Conservation (phyloP, 257 asterid species). For the Marsdenia floribunda region DNA sequence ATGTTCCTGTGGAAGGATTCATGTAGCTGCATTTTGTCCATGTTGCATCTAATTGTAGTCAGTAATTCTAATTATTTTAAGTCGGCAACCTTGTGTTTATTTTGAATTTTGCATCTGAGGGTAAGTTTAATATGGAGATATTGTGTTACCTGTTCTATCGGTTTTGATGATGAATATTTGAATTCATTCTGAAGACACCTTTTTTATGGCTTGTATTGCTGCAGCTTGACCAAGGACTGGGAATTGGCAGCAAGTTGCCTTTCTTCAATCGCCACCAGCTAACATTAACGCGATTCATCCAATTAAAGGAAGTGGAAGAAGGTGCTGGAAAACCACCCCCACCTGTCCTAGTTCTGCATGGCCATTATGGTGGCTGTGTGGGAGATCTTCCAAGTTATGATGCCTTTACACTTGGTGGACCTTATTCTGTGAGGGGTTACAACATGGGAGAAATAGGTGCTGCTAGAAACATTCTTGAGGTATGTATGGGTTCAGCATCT, state of each 20-base stretch:
- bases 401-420: constrained; percentile 97
- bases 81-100: not conserved
- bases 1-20: not conserved
- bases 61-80: not conserved
- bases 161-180: not conserved
- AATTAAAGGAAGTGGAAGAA: constrained; percentile 80
- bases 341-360: constrained; percentile 88
- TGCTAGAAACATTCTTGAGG: constrained; percentile 89
- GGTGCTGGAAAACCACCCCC: constrained; percentile 92
- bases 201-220: constrained; percentile 22
- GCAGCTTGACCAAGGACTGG: constrained; percentile 97
- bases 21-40: not conserved
- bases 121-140: not conserved
- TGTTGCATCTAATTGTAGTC: not conserved
- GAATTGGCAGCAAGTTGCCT: constrained; percentile 76
- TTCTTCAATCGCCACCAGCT: constrained; percentile 92
- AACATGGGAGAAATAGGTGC: constrained; percentile 99
- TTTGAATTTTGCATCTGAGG: not conserved
- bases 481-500: constrained; percentile 15
- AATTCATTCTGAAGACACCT: constrained; percentile 1
- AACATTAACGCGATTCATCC: constrained; percentile 70
- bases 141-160: not conserved
- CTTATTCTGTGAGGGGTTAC: constrained; percentile 92
- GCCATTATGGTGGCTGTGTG: constrained; percentile 94
- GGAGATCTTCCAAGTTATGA: constrained; percentile 98